A percentile compares a stretch with the other conserved stretches of the same genome.
These are phyloP conservation scores for Blumeria graminis DNA, from an alignment of 2,329 filamentous ascomycete genomes.

Conservation along the genomic window DNA sequence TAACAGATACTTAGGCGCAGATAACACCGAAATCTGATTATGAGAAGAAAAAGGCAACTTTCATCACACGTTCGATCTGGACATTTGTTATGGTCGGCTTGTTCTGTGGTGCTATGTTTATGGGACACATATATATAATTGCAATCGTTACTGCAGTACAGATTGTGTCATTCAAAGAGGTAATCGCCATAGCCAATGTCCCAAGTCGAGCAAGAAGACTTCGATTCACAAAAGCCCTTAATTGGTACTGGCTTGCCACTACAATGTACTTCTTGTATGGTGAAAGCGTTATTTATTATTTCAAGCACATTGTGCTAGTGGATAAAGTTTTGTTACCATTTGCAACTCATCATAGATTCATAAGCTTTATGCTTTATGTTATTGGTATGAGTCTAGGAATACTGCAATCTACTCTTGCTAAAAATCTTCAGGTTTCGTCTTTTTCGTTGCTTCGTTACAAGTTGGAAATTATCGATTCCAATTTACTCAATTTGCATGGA, in stretches of 20 bases:
- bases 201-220: slow-evolving; percentile 77
- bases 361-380: slow-evolving; percentile 94
- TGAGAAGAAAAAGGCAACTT: slow-evolving; percentile 97
- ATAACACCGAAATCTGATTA: slow-evolving; percentile 38
- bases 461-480: slow-evolving; percentile 96
- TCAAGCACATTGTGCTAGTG: slow-evolving; percentile 93
- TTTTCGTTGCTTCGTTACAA: slow-evolving; percentile 86
- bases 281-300: slow-evolving; percentile 98
- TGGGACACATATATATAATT: slow-evolving; percentile 94
- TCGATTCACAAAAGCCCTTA: slow-evolving; percentile 82
- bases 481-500: slow-evolving; percentile 98
- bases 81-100: slow-evolving; percentile 88
- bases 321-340: slow-evolving; percentile 82
- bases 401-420: slow-evolving; percentile 7
- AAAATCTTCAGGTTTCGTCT: slow-evolving; percentile 56
- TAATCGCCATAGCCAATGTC: slow-evolving; percentile 91
- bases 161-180: slow-evolving; percentile 96
- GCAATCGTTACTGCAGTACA: slow-evolving; percentile 79
- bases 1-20: slow-evolving; percentile 4
- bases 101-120: slow-evolving; percentile 83
- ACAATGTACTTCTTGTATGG: slow-evolving; percentile 99
- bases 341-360: slow-evolving; percentile 93
- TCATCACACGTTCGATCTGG: slow-evolving; percentile 93
- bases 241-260: slow-evolving; percentile 97
- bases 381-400: slow-evolving; percentile 37